Percentiles rank a stretch among this genome's conserved stretches.
Evolutionary conservation across 495 filamentous ascomycete species (phyloP).

Genomic region (Podospora bellae-mahoneyi): DNA sequence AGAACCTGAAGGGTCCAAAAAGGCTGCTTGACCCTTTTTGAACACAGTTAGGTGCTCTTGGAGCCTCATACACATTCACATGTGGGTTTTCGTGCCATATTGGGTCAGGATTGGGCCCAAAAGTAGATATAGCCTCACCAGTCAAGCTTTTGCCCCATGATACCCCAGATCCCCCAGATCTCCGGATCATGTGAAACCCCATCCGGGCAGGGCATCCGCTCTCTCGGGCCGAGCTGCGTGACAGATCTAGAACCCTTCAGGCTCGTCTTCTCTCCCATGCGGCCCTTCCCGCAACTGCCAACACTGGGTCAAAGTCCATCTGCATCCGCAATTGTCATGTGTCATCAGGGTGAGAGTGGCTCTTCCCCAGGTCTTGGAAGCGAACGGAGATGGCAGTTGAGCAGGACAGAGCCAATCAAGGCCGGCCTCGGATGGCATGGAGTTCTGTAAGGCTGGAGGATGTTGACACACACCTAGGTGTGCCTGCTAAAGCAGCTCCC

Average conservation of each 20-base stretch:
- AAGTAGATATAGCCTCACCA: conserved; percentile 17
- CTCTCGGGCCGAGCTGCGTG: not conserved
- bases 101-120: not conserved
- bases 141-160: conserved; percentile 5
- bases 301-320: conserved; percentile 10
- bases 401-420: conserved; percentile 21
- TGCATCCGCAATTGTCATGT: conserved; percentile 23
- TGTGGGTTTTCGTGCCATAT: not conserved
- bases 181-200: conserved; percentile 12
- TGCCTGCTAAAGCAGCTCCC: not conserved
- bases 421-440: conserved; percentile 9
- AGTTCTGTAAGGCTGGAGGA: conserved; percentile 20
- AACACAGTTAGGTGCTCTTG: not conserved
- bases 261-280: conserved; percentile 15
- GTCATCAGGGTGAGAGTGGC: conserved; percentile 20
- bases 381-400: conserved; percentile 18
- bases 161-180: conserved; percentile 7
- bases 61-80: not conserved
- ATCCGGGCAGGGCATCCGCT: conserved; percentile 9
- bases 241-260: conserved; percentile 14
- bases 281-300: conserved; percentile 26
- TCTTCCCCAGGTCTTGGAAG: conserved; percentile 23
- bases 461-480: conserved; percentile 13
- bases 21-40: not conserved
- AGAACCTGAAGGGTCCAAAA: not conserved